Evolutionary conservation across 1,139 yeast species (phyloP), one percentile per base, ranked within the genome.

Genomic region (Magnusiomyces suaveolens): DNA sequence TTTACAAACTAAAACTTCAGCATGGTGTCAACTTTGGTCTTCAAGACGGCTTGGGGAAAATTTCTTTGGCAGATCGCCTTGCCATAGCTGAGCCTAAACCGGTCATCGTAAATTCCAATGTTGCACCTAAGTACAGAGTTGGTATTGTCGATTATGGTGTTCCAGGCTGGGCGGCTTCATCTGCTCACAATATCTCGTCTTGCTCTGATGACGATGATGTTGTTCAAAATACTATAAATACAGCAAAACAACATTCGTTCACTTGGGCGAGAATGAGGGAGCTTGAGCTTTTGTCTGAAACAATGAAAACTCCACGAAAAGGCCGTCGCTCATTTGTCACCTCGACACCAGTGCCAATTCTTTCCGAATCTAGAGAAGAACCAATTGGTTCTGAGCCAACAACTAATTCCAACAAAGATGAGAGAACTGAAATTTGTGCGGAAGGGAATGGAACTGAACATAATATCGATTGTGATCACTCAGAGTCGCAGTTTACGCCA

Each of bases 1-100:
- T 92, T 52, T 80, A 87, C 0, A 81, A 86, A 61, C 62, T 81
- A 59, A 89, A 90, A 64, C 71, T 89, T 16, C 66, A 73, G 2
- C 79, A 82, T 56, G 97, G 97, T 0, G 67, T 69, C 4, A 70
- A 76, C 2, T 85, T 78, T 68, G 97, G 97, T 14, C 23, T 18
- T 16, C 0, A 68, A 72, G 33, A 59, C 51, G 39, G 50, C 54
- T 23, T 51, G 49, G 21, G 56, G 57, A 8, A 51, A 57, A 52
- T 56, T 33, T 59, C 59, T 21, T 41, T 65, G 25, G 64, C 60
- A 2, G 60, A 59, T n/a, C 58, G 59, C 41, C 55, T 65, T 21
- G 33, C 23, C 24, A 25, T 26, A 18, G 32, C 51, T 29, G 29
- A 16, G 24, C 14, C 6, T 29, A 26, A 46, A 24, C 12, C 48